Evolutionary conservation across 2,329 filamentous ascomycete species (phyloP), one percentile per base, ranked within the genome.

Genomic region (Leptographium procerum): DNA sequence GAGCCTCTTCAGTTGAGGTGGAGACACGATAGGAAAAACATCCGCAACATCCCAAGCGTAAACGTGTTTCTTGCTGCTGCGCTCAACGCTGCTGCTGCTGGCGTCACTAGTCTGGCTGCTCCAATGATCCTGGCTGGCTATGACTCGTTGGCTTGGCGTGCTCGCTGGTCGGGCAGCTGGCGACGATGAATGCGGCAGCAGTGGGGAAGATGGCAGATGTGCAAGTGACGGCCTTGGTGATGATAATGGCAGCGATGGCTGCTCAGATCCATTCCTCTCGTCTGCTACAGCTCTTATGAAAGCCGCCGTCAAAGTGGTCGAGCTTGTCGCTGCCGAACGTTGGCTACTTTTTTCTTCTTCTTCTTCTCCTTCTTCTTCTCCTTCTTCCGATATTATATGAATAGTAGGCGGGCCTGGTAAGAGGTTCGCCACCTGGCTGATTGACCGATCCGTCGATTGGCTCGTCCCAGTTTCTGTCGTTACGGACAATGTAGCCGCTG

Each of bases 1-100:
- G 7, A 28, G 22, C 26, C 61, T 52, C 56, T 62, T 61, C 40
- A 63, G 52, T 24, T 57, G 45, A 11, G 62, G 62, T 16, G 61
- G 61, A 29, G 60, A 62, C 7, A 62, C 52, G 16, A 36, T 33
- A n/a, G 60, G 50, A 36, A 52, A 58, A 4, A 13, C 22, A 14
- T n/a, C 36, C 9, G 53, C 10, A 19, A 28, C 24, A 8, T 57
- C 56, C n/a, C n/a, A 33, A 16, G 22, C 24, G 11, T 3, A 47
- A 3, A 52, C 11, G 13, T 43, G 34, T 5, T 33, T 33, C 28
- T 28, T 51, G 29, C n/a, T 53, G 31, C 31, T 22, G 24, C 14
- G 24, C 22, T 10, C 53, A 22, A 28, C 26, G 31, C 31, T 57
- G 48, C 33, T 57, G 13, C 16, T 29, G 14, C 16, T 24, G 47